phyloP scores from a whole-genome alignment of 108 stramenopile genomes.

The Fragilaria radians region DNA sequence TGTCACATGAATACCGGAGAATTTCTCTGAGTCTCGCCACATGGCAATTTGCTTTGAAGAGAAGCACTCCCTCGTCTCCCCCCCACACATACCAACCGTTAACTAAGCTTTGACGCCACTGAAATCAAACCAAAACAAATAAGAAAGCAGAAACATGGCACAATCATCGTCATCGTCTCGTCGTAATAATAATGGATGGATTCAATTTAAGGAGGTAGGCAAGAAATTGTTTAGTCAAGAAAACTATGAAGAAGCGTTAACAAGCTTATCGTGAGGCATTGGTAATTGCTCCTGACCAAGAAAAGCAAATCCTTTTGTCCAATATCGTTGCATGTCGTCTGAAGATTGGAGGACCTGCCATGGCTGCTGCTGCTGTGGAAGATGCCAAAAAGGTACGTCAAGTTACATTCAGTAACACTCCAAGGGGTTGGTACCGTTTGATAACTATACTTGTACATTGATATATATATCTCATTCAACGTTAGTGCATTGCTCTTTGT shows the following conservation, averaged over 20 bases:
- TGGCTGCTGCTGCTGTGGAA: constrained; percentile 47
- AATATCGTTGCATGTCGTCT: constrained; percentile 68
- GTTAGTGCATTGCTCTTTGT: constrained; percentile 59
- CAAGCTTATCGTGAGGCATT: constrained; percentile 22
- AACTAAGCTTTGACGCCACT: too few relatives aligned
- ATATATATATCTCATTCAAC: neutral
- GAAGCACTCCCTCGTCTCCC: too few relatives aligned
- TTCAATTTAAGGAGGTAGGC: constrained; percentile 30
- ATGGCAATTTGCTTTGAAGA: too few relatives aligned
- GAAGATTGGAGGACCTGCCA: constrained; percentile 54
- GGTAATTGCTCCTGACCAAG: constrained; percentile 9
- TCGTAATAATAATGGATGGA: constrained; percentile 18
- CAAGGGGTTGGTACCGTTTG: neutral
- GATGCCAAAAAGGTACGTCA: constrained; percentile 48
- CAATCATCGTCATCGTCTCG: too few relatives aligned
- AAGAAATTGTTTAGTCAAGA: constrained; percentile 11
- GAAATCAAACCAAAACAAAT: too few relatives aligned
- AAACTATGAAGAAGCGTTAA: constrained; percentile 24
- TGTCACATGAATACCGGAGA: too few relatives aligned
- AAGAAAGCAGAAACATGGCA: too few relatives aligned
- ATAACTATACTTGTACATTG: neutral
- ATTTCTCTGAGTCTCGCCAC: too few relatives aligned
- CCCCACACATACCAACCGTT: too few relatives aligned
- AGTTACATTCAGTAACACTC: constrained; percentile 1
- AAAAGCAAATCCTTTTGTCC: constrained; percentile 42